Evolutionary conservation across 805 yeast species (phyloP), one percentile per base, ranked within the genome.

Genomic region (Saccharomyces kudriavzevii): DNA sequence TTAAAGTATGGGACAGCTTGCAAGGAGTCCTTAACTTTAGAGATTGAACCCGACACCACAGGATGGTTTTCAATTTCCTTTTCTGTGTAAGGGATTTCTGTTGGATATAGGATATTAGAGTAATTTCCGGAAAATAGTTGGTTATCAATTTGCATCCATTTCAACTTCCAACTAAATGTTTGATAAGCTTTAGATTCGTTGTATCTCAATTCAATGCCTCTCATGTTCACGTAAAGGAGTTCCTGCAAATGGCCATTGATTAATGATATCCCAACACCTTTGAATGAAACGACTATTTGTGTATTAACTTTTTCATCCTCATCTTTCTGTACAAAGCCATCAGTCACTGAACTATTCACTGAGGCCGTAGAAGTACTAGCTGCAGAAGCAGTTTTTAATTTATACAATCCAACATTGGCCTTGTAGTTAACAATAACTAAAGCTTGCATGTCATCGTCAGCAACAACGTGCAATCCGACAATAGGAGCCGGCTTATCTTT

Each of bases 91-190:
- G 97, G 96, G 49, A 94, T 80, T 9, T 89, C 90, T 2, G 90
- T 85, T 3, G 99, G 99, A 66, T 89, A 95, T 9, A 94, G 58
- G 11, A 94, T 75, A 52, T 91, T 92, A 2, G 97, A 97, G 71
- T 79, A 94, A 1, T 85, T 79, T 11, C 96, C 87, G 3, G 96
- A 96, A 62, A 83, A 89, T 49, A 92, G 71, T 66, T 90, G 96
- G 63, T 94, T 92, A 67, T 94, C 99, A 49, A 92, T 77, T 69
- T 94, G 99, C 30, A 94, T 74, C 99, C 99, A 95, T 65, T 92
- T 91, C 61, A 91, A 70, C 64, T 89, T 90, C 71, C 84, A 72
- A 57, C 91, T 82, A 47, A 88, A 61, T 17, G 88, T 88, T 66
- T 90, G 96, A 60, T 87, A 89, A 22, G 89, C 70, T 31, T 89